These are phyloP conservation scores for Actinidia polygama DNA, from an alignment of 179 eudicot species.

Conservation along the genomic window DNA sequence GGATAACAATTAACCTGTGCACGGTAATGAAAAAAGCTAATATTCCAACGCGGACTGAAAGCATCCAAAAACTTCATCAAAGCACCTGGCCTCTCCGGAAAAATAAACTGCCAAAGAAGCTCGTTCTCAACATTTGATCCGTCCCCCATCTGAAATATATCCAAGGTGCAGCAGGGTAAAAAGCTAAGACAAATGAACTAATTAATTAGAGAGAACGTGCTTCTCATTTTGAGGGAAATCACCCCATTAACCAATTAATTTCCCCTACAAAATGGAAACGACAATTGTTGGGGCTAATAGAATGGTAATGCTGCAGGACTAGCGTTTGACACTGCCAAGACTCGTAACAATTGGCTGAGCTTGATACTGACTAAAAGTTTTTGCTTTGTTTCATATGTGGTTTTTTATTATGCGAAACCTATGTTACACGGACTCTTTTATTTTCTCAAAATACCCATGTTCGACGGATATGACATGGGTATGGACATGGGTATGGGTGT, in stretches of 20 bases:
- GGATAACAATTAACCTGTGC: constrained; percentile 56
- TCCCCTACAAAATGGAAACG: no score
- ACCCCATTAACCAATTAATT: constrained; percentile 6
- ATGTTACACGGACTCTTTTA: no score
- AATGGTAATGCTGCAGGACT: no score
- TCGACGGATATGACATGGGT: no score
- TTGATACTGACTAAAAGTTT: no score
- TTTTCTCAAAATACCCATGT: no score
- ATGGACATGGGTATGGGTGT: no score
- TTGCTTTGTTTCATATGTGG: no score
- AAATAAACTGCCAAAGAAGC: constrained; percentile 80
- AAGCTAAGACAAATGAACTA: not conserved
- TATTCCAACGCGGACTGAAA: constrained; percentile 94
- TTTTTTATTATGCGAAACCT: no score
- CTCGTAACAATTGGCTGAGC: no score
- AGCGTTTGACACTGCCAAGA: no score
- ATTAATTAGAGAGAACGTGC: not conserved
- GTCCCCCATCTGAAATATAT: constrained; percentile 74
- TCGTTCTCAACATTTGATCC: constrained; percentile 73
- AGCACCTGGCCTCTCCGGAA: constrained; percentile 96
- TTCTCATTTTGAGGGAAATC: not conserved
- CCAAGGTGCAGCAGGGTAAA: not conserved
- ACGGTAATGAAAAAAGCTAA: constrained; percentile 94
- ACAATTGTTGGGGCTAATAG: no score
- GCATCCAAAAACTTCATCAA: constrained; percentile 83